phyloP scores from a whole-genome alignment of 306 rosid genomes.

The Morella rubra region DNA sequence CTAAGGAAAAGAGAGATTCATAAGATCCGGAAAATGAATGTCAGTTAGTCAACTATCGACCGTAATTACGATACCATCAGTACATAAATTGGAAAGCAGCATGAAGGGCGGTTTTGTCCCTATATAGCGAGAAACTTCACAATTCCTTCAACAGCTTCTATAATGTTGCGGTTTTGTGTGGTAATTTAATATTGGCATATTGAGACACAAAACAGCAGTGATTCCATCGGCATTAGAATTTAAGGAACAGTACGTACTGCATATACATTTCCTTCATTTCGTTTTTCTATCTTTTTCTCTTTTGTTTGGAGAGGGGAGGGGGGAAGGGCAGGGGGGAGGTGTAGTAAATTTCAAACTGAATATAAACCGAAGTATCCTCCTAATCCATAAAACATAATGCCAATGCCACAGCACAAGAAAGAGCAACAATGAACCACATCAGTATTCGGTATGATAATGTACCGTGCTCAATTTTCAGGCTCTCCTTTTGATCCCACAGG shows the following conservation, averaged over 20 bases:
- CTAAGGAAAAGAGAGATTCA: neutral
- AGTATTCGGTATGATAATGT: neutral
- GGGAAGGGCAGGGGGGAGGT: neutral
- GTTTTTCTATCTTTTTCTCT: no score
- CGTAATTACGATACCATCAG: neutral
- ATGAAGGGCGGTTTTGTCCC: neutral
- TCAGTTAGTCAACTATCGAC: neutral
- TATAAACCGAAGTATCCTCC: neutral
- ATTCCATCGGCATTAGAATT: conserved; percentile 4
- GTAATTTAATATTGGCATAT: no score
- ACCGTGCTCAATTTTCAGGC: conserved; percentile 34
- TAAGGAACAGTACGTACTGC: neutral
- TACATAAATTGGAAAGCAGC: neutral
- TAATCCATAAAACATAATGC: neutral
- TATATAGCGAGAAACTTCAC: neutral
- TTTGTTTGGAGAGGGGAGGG: neutral
- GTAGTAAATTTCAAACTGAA: neutral
- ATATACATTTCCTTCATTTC: neutral
- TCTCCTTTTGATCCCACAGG: conserved; percentile 32
- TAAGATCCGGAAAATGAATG: neutral
- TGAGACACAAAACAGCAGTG: neutral
- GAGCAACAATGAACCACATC: neutral
- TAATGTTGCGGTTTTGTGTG: neutral
- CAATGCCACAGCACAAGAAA: neutral
- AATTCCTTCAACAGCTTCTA: conserved; percentile 5